Base-by-base conservation (phyloP, 1,284 basidiomycete species). In the Ganoderma resinaceum region DNA sequence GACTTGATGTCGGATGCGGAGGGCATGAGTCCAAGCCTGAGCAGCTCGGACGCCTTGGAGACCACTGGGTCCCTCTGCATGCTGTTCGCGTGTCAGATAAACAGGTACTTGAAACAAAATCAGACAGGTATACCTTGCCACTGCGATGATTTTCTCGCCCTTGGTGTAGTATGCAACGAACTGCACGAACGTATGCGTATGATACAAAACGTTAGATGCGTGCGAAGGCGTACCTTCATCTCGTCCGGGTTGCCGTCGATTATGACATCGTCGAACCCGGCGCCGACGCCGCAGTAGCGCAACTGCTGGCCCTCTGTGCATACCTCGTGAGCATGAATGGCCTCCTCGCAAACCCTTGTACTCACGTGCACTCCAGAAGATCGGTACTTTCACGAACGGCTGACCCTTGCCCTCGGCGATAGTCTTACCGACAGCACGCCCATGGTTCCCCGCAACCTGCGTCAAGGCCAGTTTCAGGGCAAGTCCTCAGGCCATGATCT, bases 141-240 rank as follows among this genome's bases (percentile, higher is more conserved):
- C 92, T 3, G 96, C 95, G 26, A 94, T 87, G 63, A 97, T 85
- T 73, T 91, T 90, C 71, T 90, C 90, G 37, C 84, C 85, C 80
- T 94, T 93, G 58, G 90, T 86, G 79, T 97, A 97, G 82, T 95
- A 97, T 0, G 95, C 92, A 57, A 93, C 87, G 77, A 97, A 96
- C 91, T 94, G 67, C 20, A 42, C n/a, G 18, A 16, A 11, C 5
- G 12, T 16, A 37, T 60, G 43, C 49, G 55, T n/a, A 23, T 35
- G 14, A 5, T 26, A 37, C 23, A 12, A n/a, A 16, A 9, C 31
- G 23, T 26, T 6, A 46, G 4, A 6, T 18, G 35, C 12, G 26
- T 29, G n/a, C 4, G 11, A 31, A 55, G 1, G 72, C 80, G 49
- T 68, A 91, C 93, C 88, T 96, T 96, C 83, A 96, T 82, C 74